Evolutionary conservation across 345 rosid species (phyloP).

Genomic region (Barbarea vulgaris): DNA sequence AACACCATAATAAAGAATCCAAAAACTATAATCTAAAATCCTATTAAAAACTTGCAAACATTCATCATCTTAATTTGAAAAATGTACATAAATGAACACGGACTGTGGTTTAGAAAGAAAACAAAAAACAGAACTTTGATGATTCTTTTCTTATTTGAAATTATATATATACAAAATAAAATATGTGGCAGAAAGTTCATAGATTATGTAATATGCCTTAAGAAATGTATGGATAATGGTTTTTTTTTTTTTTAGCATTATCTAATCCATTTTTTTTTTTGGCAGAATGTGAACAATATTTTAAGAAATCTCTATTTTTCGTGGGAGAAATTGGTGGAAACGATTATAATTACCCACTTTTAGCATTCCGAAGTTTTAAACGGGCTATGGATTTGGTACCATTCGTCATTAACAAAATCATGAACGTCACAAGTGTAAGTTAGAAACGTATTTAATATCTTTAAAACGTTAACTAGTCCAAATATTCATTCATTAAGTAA

Average conservation of each 20-base stretch:
- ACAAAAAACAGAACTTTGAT: neutral
- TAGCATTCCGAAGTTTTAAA: slow-evolving; percentile 46
- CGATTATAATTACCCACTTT: slow-evolving; percentile 61
- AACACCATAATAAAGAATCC: no score
- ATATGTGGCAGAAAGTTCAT: neutral
- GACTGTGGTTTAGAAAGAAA: neutral
- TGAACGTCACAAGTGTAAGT: slow-evolving; percentile 47
- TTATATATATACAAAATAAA: neutral
- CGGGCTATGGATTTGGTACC: slow-evolving; percentile 50
- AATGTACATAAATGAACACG: no score
- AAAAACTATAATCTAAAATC: no score
- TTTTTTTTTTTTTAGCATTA: neutral
- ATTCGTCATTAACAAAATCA: slow-evolving; percentile 51
- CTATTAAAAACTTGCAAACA: no score
- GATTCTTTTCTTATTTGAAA: neutral
- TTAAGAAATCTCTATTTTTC: slow-evolving; percentile 61
- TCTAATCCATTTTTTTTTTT: neutral
- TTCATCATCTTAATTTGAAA: no score
- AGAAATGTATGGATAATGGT: neutral
- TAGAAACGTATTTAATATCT: neutral
- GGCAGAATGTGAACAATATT: slow-evolving; percentile 53
- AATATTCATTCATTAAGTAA: neutral
- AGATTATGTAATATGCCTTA: no score
- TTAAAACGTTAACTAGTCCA: neutral
- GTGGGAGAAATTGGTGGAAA: slow-evolving; percentile 83